These are phyloP conservation scores for Fusarium sp. DNA, from an alignment of 2,329 filamentous ascomycete species.

Conservation along the genomic window DNA sequence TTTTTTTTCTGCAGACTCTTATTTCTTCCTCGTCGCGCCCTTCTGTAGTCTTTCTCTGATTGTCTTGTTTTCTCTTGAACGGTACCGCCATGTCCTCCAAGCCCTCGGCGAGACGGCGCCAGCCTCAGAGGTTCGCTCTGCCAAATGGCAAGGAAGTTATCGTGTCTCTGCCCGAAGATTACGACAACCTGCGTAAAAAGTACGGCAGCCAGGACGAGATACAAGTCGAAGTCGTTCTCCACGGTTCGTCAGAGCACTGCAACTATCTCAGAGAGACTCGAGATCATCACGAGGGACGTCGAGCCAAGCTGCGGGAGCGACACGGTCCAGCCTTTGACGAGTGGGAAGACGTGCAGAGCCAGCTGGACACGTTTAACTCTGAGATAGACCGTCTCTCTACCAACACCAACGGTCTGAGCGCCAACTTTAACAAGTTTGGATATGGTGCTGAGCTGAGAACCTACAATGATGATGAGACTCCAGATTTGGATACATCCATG, in stretches of 20 bases:
- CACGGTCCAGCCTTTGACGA: slow-evolving; percentile 64
- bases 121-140: slow-evolving; percentile 63
- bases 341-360: slow-evolving; percentile 64
- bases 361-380: slow-evolving; percentile 61
- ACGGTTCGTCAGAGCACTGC: slow-evolving; percentile 61
- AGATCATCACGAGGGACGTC: slow-evolving; percentile 61
- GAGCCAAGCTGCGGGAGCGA: slow-evolving; percentile 57
- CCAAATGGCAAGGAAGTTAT: slow-evolving; percentile 67
- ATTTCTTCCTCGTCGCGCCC: slow-evolving; percentile 20
- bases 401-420: slow-evolving; percentile 65
- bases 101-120: slow-evolving; percentile 43
- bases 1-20: slow-evolving; percentile 27
- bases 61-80: background rate
- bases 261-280: slow-evolving; percentile 61
- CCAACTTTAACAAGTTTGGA: slow-evolving; percentile 72
- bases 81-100: slow-evolving; percentile 34
- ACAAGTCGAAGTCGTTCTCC: slow-evolving; percentile 67
- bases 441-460: slow-evolving; percentile 68
- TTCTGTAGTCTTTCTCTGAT: background rate
- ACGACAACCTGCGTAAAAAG: slow-evolving; percentile 56
- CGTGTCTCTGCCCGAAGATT: slow-evolving; percentile 67
- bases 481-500: slow-evolving; percentile 24
- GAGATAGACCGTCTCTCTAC: slow-evolving; percentile 66
- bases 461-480: slow-evolving; percentile 47
- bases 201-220: slow-evolving; percentile 48